Base-by-base conservation (phyloP, 129 eudicot genomes). In the Artemisia tridentata region DNA sequence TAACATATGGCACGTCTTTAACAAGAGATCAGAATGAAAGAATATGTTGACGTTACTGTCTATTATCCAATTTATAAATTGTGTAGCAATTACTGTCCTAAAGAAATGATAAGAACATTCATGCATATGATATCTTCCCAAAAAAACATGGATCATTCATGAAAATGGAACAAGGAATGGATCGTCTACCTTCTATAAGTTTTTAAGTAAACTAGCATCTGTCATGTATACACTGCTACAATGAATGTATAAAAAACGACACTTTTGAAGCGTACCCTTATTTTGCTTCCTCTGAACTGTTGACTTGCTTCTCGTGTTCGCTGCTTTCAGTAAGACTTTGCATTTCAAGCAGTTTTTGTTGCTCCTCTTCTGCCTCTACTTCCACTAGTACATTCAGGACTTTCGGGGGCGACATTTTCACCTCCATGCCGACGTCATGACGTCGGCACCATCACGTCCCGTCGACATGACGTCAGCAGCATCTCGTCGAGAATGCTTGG, bases 351-450 rank as follows among this genome's bases (percentile, higher is more conserved):
- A 49, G 53, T 12, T 49, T 49, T 49, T 49, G 53, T 49, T 3
- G 12, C 31, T 27, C 31, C 31, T 34, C 43, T 25, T 59, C 57
- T 29, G 74, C 47, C 29, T 77, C 71, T 7, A 76, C 83, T 69
- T 71, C 79, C n/a, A n/a, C n/a, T n/a, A n/a, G n/a, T n/a, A n/a
- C n/a, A n/a, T n/a, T n/a, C n/a, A n/a, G n/a, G n/a, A n/a, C n/a
- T n/a, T n/a, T n/a, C n/a, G n/a, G n/a, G n/a, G n/a, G n/a, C n/a
- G n/a, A n/a, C n/a, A n/a, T n/a, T n/a, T n/a, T n/a, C n/a, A n/a
- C n/a, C n/a, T n/a, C n/a, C n/a, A n/a, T n/a, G n/a, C n/a, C n/a
- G n/a, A n/a, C n/a, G n/a, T n/a, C n/a, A n/a, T n/a, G n/a, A n/a
- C n/a, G n/a, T n/a, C n/a, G n/a, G n/a, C n/a, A n/a, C n/a, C n/a